Percentiles rank a stretch among this genome's conserved stretches.
These are phyloP conservation scores for Crucibulum laeve DNA, from an alignment of 768 basidiomycete genomes.

Conservation along the genomic window DNA sequence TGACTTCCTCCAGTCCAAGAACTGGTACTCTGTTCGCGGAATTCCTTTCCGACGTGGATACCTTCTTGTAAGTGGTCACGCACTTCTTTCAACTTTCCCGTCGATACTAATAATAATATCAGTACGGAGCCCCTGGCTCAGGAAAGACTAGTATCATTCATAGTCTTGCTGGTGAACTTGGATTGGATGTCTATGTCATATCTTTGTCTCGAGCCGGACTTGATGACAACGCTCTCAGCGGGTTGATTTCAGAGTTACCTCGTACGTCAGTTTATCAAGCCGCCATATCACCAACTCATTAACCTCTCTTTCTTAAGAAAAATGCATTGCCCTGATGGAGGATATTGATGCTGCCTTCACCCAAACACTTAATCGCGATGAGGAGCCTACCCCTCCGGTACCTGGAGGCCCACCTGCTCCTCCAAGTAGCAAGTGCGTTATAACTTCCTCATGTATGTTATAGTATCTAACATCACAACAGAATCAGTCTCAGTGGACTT, in stretches of 20 bases:
- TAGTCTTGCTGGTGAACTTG: constrained; percentile 73
- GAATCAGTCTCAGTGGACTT: constrained; percentile 67
- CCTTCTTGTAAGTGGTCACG: constrained; percentile 37
- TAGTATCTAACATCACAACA: constrained; percentile 11
- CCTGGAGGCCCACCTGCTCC: constrained; percentile 13
- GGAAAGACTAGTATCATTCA: constrained; percentile 81
- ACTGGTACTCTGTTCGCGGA: constrained; percentile 73
- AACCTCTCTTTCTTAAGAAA: constrained; percentile 23
- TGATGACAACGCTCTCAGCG: constrained; percentile 56
- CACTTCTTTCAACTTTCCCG: background rate
- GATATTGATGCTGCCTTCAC: constrained; percentile 80
- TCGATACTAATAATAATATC: background rate
- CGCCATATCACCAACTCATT: constrained; percentile 2
- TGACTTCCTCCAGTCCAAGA: constrained; percentile 65
- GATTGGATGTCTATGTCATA: constrained; percentile 68
- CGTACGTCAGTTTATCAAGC: constrained; percentile 22
- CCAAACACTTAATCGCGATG: constrained; percentile 36
- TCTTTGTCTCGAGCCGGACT: constrained; percentile 60
- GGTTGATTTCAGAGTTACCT: constrained; percentile 62
- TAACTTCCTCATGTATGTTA: background rate
- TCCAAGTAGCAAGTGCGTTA: constrained; percentile 11
- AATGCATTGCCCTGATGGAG: constrained; percentile 77
- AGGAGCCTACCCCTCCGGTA: background rate
- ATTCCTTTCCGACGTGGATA: constrained; percentile 83
- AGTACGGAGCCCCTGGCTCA: constrained; percentile 73